Percentiles rank a stretch among this genome's conserved stretches.
phyloP scores from a whole-genome alignment of 2,329 filamentous ascomycete species.

The Colletotrichum euphorbiae region DNA sequence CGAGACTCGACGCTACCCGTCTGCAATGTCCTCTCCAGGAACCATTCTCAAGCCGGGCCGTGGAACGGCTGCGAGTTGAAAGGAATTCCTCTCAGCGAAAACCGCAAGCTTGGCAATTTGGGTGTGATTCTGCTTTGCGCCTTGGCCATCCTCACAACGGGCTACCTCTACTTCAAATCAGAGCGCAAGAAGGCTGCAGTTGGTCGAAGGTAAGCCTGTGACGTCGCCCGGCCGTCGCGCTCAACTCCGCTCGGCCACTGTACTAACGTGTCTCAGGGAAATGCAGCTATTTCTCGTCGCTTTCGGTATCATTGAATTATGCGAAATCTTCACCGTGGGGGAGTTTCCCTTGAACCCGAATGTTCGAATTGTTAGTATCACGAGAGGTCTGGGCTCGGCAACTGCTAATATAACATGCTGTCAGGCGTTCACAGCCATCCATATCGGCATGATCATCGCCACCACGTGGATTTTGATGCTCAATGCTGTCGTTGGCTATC shows the following conservation, averaged over 20 bases:
- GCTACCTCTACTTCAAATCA: conserved; percentile 80
- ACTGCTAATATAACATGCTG: no score
- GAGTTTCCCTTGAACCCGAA: conserved; percentile 80
- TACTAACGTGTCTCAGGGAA: conserved; percentile 69
- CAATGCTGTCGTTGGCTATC: conserved; percentile 92
- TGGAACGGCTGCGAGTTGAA: conserved; percentile 79
- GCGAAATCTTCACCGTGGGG: conserved; percentile 96
- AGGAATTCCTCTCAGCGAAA: conserved; percentile 78
- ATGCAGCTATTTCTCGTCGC: conserved; percentile 94
- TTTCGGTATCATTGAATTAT: conserved; percentile 89
- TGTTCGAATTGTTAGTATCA: conserved; percentile 75
- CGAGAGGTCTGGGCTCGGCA: no score
- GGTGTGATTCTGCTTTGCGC: conserved; percentile 90
- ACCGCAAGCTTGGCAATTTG: conserved; percentile 80
- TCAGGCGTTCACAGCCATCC: conserved; percentile 88
- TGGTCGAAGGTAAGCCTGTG: conserved; percentile 77
- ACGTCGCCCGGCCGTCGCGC: conserved; percentile 1
- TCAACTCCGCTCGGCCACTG: conserved; percentile 42
- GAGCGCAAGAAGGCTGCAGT: conserved; percentile 94
- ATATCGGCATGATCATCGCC: conserved; percentile 89
- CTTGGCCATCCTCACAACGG: conserved; percentile 76
- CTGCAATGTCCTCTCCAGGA: conserved; percentile 80
- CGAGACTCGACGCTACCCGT: conserved; percentile 84
- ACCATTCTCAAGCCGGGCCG: conserved; percentile 68
- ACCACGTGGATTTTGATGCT: conserved; percentile 92